Evolutionary conservation across 164 flowering plant species (phyloP).

Genomic region (Vitis rotundifolia): DNA sequence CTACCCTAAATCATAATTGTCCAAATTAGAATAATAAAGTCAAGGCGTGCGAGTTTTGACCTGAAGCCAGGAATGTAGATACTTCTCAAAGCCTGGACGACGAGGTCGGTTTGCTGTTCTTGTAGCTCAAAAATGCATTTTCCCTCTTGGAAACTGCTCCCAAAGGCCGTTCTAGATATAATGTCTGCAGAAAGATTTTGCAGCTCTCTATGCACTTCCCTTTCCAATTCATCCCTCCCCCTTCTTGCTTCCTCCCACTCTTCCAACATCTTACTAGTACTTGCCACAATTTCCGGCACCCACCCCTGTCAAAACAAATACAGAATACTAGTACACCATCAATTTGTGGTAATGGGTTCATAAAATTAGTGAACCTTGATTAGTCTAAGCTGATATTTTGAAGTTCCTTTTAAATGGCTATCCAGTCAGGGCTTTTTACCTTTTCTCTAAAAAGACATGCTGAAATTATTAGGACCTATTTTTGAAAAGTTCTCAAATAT

Average conservation of each 20-base stretch:
- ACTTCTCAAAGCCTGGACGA: conserved; percentile 46
- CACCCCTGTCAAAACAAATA: conserved; percentile 37
- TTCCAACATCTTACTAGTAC: conserved; percentile 42
- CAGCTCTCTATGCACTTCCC: conserved; percentile 61
- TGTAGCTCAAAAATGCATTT: conserved; percentile 67
- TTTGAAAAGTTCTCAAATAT: too few relatives aligned
- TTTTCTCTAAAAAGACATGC: too few relatives aligned
- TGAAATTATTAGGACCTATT: too few relatives aligned
- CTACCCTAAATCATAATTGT: too few relatives aligned
- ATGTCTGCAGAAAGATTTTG: conserved; percentile 60
- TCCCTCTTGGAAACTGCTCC: conserved; percentile 76
- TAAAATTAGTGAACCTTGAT: too few relatives aligned
- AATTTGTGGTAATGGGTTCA: too few relatives aligned
- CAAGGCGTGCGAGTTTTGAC: conserved; percentile 20
- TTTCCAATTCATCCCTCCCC: conserved; percentile 48
- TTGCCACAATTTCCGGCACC: conserved; percentile 63
- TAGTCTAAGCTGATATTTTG: too few relatives aligned
- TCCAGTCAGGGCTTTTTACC: too few relatives aligned
- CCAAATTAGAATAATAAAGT: too few relatives aligned
- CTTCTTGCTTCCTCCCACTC: conserved; percentile 56
- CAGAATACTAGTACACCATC: too few relatives aligned
- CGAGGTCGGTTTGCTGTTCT: conserved; percentile 52
- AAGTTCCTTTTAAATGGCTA: too few relatives aligned
- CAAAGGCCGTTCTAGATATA: conserved; percentile 77
- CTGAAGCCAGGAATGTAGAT: conserved; percentile 85